phyloP scores from a whole-genome alignment of 2,329 filamentous ascomycete genomes.

The Monosporascus sp. region DNA sequence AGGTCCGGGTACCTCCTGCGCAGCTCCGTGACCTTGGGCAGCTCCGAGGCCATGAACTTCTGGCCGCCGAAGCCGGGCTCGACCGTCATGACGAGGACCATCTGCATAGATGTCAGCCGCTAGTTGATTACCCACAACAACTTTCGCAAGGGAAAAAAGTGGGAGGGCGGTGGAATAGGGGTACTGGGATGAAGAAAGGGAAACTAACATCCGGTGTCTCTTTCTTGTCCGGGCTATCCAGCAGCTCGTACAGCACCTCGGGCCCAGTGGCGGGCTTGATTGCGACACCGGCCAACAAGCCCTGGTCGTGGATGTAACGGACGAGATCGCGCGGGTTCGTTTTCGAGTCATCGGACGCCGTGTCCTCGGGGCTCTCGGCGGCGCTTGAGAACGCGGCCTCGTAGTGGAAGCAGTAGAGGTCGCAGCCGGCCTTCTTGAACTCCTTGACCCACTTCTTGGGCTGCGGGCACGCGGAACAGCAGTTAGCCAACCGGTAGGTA shows the following conservation, averaged over 20 bases:
- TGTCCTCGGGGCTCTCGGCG: slow-evolving; percentile 70
- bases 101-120: slow-evolving; percentile 48
- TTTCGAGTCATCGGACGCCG: slow-evolving; percentile 52
- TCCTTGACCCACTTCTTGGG: slow-evolving; percentile 98
- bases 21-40: slow-evolving; percentile 87
- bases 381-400: slow-evolving; percentile 89
- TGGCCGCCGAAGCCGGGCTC: slow-evolving; percentile 96
- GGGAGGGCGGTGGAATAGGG: neutral
- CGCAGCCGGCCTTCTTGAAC: slow-evolving; percentile 89
- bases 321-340: slow-evolving; percentile 84
- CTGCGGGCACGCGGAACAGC: slow-evolving; percentile 37
- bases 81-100: slow-evolving; percentile 98
- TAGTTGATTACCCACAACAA: neutral
- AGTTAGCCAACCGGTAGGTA: neutral
- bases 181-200: neutral
- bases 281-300: slow-evolving; percentile 87
- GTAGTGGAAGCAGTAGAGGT: slow-evolving; percentile 99
- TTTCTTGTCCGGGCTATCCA: slow-evolving; percentile 66
- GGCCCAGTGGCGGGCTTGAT: slow-evolving; percentile 91
- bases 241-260: slow-evolving; percentile 85
- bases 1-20: slow-evolving; percentile 81
- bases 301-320: slow-evolving; percentile 81
- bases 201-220: slow-evolving; percentile 81
- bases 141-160: neutral
- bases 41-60: slow-evolving; percentile 95